Base-by-base conservation (phyloP, 139 green algal species). In the Ettlia oleoabundans region DNA sequence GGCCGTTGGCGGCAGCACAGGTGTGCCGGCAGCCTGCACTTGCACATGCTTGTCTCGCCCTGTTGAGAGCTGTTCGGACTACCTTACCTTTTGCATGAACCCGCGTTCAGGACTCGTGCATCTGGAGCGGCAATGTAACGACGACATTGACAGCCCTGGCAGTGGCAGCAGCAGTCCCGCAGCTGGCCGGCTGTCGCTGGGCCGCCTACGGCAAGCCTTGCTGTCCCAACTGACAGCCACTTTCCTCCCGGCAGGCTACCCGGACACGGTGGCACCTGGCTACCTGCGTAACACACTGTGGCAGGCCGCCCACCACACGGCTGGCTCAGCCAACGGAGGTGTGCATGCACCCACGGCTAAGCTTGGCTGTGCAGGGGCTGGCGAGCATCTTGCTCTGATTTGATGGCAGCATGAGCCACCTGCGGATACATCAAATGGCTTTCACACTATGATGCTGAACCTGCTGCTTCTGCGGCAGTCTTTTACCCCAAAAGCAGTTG, bases 251-350 rank as follows among this genome's bases (percentile, higher is more conserved):
- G 37, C 68, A 24, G 82, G 75, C 30, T 89, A 82, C 65, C 85
- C 85, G 3, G 47, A 68, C 52, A 80, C 73, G 2, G 73, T 80
- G 10, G 70, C 70, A 7, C 42, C 68, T 6, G 58, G 65, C 32
- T 89, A 89, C 68, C 42, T 89, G 42, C 28, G 47, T 10, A 90
- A 85, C 76, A 87, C 84, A 26, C 26, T 51, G 30, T 89, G 85
- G 85, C 85, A 86, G 72, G 67, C 65, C 30, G 21, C 66, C 21
- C 83, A 88, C 78, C 83, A 88, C 66, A 30, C 37, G 1, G 70
- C 67, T 21, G 78, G 77, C 38, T 75, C 77, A 28, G 68, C 70
- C 65, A 88, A 88, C n/a, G 78, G 83, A 18, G 77, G 75, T 81
- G 55, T 33, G 55, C 37, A 58, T n/a, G n/a, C n/a, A n/a, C n/a